Evolutionary conservation across 2,329 filamentous ascomycete genomes (phyloP).

Genomic region (Trichoderma polysporum): DNA sequence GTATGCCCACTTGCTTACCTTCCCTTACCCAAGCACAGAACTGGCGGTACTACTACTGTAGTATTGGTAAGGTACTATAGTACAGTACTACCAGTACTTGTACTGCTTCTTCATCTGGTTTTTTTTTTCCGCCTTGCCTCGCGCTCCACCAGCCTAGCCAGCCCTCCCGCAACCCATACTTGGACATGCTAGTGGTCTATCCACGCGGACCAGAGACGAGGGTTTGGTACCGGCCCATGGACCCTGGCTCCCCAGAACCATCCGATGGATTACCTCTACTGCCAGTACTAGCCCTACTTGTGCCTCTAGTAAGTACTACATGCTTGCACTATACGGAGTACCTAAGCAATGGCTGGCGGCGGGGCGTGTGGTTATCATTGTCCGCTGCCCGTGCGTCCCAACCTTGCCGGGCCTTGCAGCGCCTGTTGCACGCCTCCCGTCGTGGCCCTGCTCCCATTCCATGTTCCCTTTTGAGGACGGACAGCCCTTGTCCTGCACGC

Average conservation of each 20-base stretch:
- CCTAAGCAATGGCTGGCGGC: not conserved
- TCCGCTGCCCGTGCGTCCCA: not conserved
- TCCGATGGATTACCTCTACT: slow-evolving; percentile 17
- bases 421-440: slow-evolving; percentile 10
- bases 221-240: slow-evolving; percentile 12
- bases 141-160: slow-evolving; percentile 17
- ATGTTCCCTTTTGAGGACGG: not conserved
- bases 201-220: slow-evolving; percentile 20
- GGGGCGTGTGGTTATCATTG: slow-evolving; percentile 9
- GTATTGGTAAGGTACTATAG: no score
- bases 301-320: no score
- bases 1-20: slow-evolving; percentile 1
- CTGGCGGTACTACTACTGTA: not conserved
- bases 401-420: not conserved
- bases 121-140: slow-evolving; percentile 17
- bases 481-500: slow-evolving; percentile 13
- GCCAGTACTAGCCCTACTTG: not conserved
- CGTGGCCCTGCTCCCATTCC: not conserved
- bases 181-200: no score
- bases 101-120: not conserved
- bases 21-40: not conserved
- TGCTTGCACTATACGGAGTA: no score
- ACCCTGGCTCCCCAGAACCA: slow-evolving; percentile 17
- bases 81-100: not conserved
- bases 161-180: slow-evolving; percentile 12